phyloP scores from a whole-genome alignment of 768 basidiomycete species.

The Termitomyces eurrhizus region DNA sequence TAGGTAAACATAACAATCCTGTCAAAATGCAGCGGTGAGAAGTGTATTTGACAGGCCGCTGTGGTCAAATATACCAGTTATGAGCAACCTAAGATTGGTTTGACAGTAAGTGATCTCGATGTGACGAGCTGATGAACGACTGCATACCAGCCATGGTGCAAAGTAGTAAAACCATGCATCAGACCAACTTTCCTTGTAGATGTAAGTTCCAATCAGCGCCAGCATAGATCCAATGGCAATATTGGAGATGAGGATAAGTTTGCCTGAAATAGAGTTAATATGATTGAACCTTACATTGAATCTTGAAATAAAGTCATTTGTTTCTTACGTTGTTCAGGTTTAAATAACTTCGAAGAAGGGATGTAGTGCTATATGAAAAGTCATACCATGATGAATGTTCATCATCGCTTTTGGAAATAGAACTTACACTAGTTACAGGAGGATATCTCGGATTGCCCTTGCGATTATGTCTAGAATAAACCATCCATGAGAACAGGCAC shows the following conservation, averaged over 20 bases:
- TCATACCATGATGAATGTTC: neutral
- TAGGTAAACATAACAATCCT: conserved; percentile 64
- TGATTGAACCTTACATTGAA: neutral
- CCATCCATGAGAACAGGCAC: conserved; percentile 7
- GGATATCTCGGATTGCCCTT: conserved; percentile 46
- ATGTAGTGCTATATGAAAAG: conserved; percentile 33
- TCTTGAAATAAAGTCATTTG: no score
- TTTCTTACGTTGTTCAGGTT: conserved; percentile 37
- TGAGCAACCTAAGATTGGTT: conserved; percentile 33
- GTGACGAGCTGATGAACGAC: neutral
- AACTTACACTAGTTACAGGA: conserved; percentile 36
- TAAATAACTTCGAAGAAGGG: conserved; percentile 42
- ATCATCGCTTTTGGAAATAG: conserved; percentile 3
- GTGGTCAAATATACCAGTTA: conserved; percentile 31
- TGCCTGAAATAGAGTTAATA: conserved; percentile 18
- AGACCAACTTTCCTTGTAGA: conserved; percentile 25
- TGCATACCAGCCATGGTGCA: conserved; percentile 45
- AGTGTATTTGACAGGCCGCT: neutral
- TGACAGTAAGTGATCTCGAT: neutral
- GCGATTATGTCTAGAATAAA: conserved; percentile 33
- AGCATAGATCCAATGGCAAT: conserved; percentile 37
- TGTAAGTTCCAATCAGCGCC: conserved; percentile 26
- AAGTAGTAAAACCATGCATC: conserved; percentile 39
- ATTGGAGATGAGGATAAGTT: conserved; percentile 39
- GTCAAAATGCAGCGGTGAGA: neutral